These are phyloP conservation scores for Amniculicola lignicola DNA, from an alignment of 495 filamentous ascomycete genomes.

Conservation along the genomic window DNA sequence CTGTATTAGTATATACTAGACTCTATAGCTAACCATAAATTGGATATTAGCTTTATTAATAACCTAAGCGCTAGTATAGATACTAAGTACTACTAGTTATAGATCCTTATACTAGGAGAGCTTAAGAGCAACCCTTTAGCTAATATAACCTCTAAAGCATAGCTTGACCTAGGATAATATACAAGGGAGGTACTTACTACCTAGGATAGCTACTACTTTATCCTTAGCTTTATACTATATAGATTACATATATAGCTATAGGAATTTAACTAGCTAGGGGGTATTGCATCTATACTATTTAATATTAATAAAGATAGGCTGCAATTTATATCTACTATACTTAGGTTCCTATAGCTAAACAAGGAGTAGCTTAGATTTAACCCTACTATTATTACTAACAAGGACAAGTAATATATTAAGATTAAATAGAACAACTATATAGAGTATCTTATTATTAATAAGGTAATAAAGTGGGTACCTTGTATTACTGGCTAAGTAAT, in stretches of 20 bases:
- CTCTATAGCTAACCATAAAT: slow-evolving; percentile 18
- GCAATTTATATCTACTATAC: slow-evolving; percentile 46
- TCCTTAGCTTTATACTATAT: slow-evolving; percentile 20
- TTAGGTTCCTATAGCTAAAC: slow-evolving; percentile 49
- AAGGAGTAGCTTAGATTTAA: slow-evolving; percentile 49
- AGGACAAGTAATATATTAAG: neutral
- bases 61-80: slow-evolving; percentile 17
- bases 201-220: slow-evolving; percentile 2
- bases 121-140: slow-evolving; percentile 17
- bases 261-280: slow-evolving; percentile 51
- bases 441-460: slow-evolving; percentile 15
- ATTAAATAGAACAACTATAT: slow-evolving; percentile 1
- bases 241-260: slow-evolving; percentile 31
- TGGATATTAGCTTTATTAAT: slow-evolving; percentile 21
- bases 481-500: slow-evolving; percentile 47
- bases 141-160: slow-evolving; percentile 11
- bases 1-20: slow-evolving; percentile 7
- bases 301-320: slow-evolving; percentile 49
- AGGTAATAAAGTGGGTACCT: slow-evolving; percentile 40
- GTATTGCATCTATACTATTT: slow-evolving; percentile 47
- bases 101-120: slow-evolving; percentile 19
- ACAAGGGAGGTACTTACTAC: slow-evolving; percentile 10
- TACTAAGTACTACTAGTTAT: slow-evolving; percentile 2
- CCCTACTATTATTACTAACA: slow-evolving; percentile 36
- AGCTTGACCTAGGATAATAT: slow-evolving; percentile 16